Evolutionary conservation across 495 filamentous ascomycete genomes (phyloP).

Genomic region (Astrothelium subdiscretum): DNA sequence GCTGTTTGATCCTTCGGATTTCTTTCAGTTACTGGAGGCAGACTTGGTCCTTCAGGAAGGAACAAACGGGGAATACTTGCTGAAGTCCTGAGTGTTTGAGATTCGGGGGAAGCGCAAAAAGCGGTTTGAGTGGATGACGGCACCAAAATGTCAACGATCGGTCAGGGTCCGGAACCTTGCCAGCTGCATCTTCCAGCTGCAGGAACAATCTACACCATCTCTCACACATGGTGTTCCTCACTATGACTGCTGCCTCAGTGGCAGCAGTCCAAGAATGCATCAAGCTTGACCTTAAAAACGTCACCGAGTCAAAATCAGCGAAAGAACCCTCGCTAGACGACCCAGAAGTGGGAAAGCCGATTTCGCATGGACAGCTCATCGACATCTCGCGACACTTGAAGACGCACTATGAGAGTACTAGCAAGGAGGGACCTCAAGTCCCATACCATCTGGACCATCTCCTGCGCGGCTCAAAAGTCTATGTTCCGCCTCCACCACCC

Average conservation of each 20-base stretch:
- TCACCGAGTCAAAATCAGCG: neutral
- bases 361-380: conserved; percentile 72
- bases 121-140: neutral
- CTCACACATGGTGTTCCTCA: conserved; percentile 61
- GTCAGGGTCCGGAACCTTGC: neutral
- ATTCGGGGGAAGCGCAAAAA: neutral
- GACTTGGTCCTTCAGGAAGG: too few species aligned
- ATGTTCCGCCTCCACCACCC: conserved; percentile 61
- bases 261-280: conserved; percentile 42
- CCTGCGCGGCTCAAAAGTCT: conserved; percentile 60
- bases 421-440: conserved; percentile 9
- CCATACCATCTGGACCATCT: conserved; percentile 47
- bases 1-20: too few species aligned
- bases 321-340: conserved; percentile 35
- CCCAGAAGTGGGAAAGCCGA: conserved; percentile 49
- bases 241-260: conserved; percentile 58
- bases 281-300: neutral
- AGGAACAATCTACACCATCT: neutral
- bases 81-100: neutral
- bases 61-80: neutral
- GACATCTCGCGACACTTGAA: conserved; percentile 49
- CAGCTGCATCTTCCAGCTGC: neutral
- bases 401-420: conserved; percentile 4
- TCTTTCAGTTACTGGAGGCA: too few species aligned
- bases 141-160: neutral